Conservation (phyloP, 805 yeast genomes). For the Metschnikowia shivogae region DNA sequence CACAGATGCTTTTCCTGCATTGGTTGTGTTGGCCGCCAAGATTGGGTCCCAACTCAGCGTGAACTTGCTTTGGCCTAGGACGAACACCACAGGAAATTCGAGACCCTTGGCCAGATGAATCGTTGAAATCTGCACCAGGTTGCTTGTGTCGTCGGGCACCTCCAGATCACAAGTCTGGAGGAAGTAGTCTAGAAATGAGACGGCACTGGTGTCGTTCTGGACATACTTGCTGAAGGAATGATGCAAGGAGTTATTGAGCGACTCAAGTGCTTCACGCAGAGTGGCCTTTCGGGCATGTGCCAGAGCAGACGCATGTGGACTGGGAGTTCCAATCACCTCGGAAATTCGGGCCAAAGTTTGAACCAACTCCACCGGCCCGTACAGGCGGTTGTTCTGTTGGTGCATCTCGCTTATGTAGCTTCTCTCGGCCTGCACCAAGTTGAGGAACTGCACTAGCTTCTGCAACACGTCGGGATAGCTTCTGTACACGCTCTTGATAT, state of each 20-base stretch:
- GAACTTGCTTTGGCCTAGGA: slow-evolving; percentile 21
- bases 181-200: slow-evolving; percentile 35
- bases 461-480: slow-evolving; percentile 9
- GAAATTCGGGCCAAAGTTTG: slow-evolving; percentile 12
- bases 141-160: slow-evolving; percentile 22
- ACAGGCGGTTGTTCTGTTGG: slow-evolving; percentile 4
- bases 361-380: slow-evolving; percentile 13
- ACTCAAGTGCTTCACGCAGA: slow-evolving; percentile 8
- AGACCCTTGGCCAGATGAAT: slow-evolving; percentile 73
- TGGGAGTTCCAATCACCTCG: slow-evolving; percentile 7
- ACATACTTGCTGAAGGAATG: slow-evolving; percentile 10
- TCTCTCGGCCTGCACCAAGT: slow-evolving; percentile 14
- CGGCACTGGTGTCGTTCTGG: slow-evolving; percentile 5
- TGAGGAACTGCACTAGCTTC: slow-evolving; percentile 10
- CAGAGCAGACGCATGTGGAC: slow-evolving; percentile 2
- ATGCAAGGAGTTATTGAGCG: slow-evolving; percentile 17
- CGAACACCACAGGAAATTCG: slow-evolving; percentile 67
- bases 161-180: slow-evolving; percentile 39
- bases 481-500: slow-evolving; percentile 7
- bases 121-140: slow-evolving; percentile 54
- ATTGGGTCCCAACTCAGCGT: slow-evolving; percentile 12
- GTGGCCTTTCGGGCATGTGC: slow-evolving; percentile 6
- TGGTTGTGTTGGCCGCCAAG: not conserved
- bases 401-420: slow-evolving; percentile 6
- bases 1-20: not conserved